Evolutionary conservation across 2,329 filamentous ascomycete genomes (phyloP).

Genomic region (Colletotrichum lentis): DNA sequence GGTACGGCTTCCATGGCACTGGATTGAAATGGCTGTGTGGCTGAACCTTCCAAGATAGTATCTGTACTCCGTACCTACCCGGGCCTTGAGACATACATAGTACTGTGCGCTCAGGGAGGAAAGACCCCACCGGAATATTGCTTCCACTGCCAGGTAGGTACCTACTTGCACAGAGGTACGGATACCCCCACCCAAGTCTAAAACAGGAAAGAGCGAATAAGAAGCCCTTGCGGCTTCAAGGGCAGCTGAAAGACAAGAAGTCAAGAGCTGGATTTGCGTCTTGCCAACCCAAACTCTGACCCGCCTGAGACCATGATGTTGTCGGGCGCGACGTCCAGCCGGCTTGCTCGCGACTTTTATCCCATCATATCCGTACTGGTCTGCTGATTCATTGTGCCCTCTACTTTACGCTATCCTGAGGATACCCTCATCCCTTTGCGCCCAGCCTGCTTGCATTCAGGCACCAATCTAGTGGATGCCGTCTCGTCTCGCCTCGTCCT

Average conservation of each 20-base stretch:
- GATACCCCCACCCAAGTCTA: background rate
- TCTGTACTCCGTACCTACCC: background rate
- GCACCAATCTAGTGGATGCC: background rate
- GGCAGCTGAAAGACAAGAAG: constrained; percentile 25
- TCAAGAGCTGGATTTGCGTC: background rate
- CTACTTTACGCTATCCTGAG: background rate
- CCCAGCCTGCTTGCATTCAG: background rate
- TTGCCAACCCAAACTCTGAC: background rate
- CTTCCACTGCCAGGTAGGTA: background rate
- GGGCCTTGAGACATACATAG: background rate
- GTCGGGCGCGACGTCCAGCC: too few species aligned
- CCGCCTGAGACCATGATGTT: background rate
- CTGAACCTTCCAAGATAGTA: background rate
- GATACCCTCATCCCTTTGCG: background rate
- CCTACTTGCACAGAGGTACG: too few species aligned
- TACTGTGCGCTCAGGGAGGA: background rate
- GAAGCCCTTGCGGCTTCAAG: background rate
- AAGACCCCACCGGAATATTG: constrained; percentile 1
- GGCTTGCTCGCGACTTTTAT: too few species aligned
- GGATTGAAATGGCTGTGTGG: background rate
- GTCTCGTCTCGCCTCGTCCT: background rate
- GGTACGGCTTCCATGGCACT: background rate
- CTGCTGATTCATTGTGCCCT: background rate
- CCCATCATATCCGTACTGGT: constrained; percentile 7
- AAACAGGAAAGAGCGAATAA: constrained; percentile 7